A percentile compares a stretch with the other conserved stretches of the same genome.
Conservation (phyloP, 805 yeast species). For the Hanseniaspora pseudoguilliermondii region DNA sequence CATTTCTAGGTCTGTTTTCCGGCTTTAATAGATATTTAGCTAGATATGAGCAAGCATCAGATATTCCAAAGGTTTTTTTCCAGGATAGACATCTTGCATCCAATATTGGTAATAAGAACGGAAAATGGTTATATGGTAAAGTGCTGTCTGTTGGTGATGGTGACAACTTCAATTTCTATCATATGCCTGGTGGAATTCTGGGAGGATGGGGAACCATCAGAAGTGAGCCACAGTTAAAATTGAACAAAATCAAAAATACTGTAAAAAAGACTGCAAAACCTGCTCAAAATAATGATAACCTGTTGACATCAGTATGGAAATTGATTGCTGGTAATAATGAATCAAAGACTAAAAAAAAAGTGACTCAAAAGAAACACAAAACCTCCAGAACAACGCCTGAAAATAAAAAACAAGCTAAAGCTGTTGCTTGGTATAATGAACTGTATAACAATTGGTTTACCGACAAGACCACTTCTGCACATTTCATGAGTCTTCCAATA, state of each 20-base stretch:
- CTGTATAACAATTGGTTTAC: constrained; percentile 3
- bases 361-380: background rate
- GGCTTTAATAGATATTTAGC: constrained; percentile 36
- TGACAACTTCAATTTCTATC: constrained; percentile 84
- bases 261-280: background rate
- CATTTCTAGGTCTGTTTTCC: constrained; percentile 32
- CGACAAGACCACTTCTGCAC: constrained; percentile 16
- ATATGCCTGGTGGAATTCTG: constrained; percentile 79
- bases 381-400: background rate
- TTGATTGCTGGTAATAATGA: background rate
- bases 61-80: constrained; percentile 38
- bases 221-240: constrained; percentile 38
- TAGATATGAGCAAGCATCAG: constrained; percentile 37
- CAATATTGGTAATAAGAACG: constrained; percentile 10
- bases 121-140: constrained; percentile 44
- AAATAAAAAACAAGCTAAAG: background rate
- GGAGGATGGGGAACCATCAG: constrained; percentile 95
- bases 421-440: background rate
- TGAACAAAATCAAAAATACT: constrained; percentile 22
- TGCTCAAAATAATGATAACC: background rate
- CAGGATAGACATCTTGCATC: constrained; percentile 19
- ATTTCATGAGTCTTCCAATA: constrained; percentile 21
- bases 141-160: constrained; percentile 93
- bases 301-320: background rate
- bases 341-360: background rate